Conservation (phyloP, 352 stramenopile genomes). For the Phytophthora colocasiae region DNA sequence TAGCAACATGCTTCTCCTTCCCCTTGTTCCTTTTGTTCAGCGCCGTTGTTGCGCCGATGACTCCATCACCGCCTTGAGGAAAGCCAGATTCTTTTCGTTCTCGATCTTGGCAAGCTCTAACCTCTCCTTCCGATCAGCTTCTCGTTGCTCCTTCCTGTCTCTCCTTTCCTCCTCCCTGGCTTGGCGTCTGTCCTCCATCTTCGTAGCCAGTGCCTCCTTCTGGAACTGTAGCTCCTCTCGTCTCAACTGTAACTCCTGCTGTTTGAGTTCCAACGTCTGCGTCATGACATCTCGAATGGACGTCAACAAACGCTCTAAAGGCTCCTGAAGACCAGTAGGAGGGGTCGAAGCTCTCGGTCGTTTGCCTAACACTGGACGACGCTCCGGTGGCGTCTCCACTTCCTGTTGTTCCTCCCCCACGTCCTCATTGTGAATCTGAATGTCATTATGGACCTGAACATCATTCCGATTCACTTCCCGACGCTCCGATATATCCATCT, state of each 20-base stretch:
- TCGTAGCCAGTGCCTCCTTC: too few relatives aligned
- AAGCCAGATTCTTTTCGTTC: too few relatives aligned
- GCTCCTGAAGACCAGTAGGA: not conserved
- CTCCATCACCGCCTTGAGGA: too few relatives aligned
- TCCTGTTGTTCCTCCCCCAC: conserved; percentile 1
- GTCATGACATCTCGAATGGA: conserved; percentile 29
- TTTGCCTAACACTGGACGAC: conserved; percentile 29
- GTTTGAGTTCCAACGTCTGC: conserved; percentile 23
- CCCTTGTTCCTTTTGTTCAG: conserved; percentile 3
- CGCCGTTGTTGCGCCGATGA: too few relatives aligned
- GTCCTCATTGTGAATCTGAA: not conserved
- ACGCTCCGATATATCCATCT: not conserved
- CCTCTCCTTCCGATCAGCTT: too few relatives aligned
- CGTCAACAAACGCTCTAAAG: conserved; percentile 20
- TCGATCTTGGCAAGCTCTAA: too few relatives aligned
- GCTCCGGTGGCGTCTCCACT: conserved; percentile 2
- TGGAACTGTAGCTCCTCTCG: conserved; percentile 36
- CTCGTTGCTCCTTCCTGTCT: too few relatives aligned
- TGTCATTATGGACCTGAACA: too few relatives aligned
- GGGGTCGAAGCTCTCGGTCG: conserved; percentile 5
- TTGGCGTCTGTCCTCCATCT: too few relatives aligned
- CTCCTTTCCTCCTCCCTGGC: too few relatives aligned
- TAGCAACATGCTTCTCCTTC: not conserved
- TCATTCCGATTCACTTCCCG: not conserved
- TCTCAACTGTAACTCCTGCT: conserved; percentile 33